Evolutionary conservation across 1,284 basidiomycete genomes (phyloP), one percentile per base, ranked within the genome.

Genomic region (Sporisorium graminicola): DNA sequence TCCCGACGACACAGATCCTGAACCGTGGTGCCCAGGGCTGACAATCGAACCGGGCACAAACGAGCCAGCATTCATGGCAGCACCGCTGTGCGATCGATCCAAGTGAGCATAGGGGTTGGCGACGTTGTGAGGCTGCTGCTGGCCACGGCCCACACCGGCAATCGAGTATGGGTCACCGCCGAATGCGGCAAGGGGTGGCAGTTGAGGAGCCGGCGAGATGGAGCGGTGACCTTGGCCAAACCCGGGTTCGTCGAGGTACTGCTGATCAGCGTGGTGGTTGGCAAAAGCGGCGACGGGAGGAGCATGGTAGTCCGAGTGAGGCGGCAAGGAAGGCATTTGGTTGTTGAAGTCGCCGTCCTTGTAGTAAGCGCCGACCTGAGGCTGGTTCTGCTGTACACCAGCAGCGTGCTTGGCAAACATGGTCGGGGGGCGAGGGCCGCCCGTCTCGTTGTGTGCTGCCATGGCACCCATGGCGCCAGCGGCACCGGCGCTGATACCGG

Each of bases 391-490:
- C 53, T 66, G 58, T 22, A 58, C 51, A 18, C 60, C 78, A 1
- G 77, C 68, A 55, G 79, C 82, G 72, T 86, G 86, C 31, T 81
- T 78, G 29, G 80, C 72, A 65, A 86, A 84, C 77, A 83, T 82
- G 37, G 86, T 84, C 1, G 86, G 85, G 6, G 86, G 86, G 3
- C 86, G 77, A 31, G 86, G 86, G 31, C 77, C 74, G 26, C 79
- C 80, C 7, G 24, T 68, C 47, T 83, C 77, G 50, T 82, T 79
- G 58, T 84, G 76, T 16, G 67, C 80, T 6, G 78, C 78, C 59
- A 78, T 77, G 47, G 69, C 79, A 14, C 63, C 75, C 46, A 70
- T 58, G 16, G 49, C 49, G 16, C 55, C 55, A 33, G 68, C 73
- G 16, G 73, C 77, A 12, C 71, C 71, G n/a, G 72, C 72, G 24